These are phyloP conservation scores for Amylostereum chailletii DNA, from an alignment of 1,284 basidiomycete species.

Conservation along the genomic window DNA sequence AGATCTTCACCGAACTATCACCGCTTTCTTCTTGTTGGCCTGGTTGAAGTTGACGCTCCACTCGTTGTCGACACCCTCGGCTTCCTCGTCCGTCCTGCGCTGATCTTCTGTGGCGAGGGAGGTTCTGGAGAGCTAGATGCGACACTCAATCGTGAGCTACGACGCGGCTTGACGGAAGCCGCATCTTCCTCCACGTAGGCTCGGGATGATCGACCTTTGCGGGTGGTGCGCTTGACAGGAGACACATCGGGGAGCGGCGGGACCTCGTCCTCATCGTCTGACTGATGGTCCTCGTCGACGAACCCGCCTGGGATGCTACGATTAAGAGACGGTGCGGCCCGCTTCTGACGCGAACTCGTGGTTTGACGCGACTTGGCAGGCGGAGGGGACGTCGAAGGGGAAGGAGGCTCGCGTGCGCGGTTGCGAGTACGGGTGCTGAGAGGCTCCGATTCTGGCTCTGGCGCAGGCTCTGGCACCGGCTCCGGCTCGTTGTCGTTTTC, in stretches of 20 bases:
- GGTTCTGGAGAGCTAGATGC: conserved; percentile 12
- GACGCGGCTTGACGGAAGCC: conserved; percentile 3
- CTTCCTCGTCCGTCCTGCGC: conserved; percentile 6
- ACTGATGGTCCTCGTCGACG: background rate
- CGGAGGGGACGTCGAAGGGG: conserved; percentile 10
- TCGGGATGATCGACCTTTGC: conserved; percentile 15
- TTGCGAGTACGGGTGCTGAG: background rate
- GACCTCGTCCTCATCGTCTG: conserved; percentile 40
- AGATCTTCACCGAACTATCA: too few relatives aligned
- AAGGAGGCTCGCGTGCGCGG: conserved; percentile 5
- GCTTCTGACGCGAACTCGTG: conserved; percentile 12
- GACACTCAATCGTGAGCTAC: conserved; percentile 12
- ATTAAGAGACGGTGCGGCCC: conserved; percentile 18
- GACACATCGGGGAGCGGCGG: conserved; percentile 39
- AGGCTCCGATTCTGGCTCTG: conserved; percentile 4
- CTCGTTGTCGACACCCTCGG: conserved; percentile 4
- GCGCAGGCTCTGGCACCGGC: background rate
- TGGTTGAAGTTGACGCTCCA: background rate
- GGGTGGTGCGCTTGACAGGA: conserved; percentile 16
- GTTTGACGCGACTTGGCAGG: conserved; percentile 10
- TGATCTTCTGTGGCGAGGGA: conserved; percentile 10
- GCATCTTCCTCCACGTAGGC: conserved; percentile 12
- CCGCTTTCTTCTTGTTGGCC: too few relatives aligned
- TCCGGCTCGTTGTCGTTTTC: background rate
- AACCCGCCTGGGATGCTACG: conserved; percentile 49